Conservation (phyloP, 495 filamentous ascomycete genomes). For the Cercophora newfieldiana region DNA sequence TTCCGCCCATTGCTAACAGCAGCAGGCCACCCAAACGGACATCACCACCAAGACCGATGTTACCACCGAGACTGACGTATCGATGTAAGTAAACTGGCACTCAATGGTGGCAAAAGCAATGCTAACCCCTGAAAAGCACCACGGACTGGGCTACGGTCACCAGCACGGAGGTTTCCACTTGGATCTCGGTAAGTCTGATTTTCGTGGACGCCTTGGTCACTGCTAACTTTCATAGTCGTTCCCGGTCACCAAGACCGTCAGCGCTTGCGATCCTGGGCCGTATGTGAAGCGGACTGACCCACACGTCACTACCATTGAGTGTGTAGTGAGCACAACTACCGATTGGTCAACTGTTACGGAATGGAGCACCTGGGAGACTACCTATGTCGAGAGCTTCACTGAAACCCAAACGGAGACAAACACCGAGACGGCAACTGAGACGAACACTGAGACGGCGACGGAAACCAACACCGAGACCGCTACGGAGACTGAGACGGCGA, state of each 20-base stretch:
- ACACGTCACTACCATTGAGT: constrained; percentile 2
- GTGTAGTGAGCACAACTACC: constrained; percentile 29
- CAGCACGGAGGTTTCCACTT: constrained; percentile 18
- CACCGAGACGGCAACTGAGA: neutral
- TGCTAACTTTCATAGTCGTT: constrained; percentile 11
- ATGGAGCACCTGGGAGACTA: constrained; percentile 19
- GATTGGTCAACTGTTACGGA: constrained; percentile 27
- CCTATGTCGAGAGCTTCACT: constrained; percentile 16
- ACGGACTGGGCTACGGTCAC: constrained; percentile 22
- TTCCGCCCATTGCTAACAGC: neutral
- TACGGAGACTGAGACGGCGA: constrained; percentile 9
- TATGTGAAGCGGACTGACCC: constrained; percentile 4
- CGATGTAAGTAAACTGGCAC: neutral
- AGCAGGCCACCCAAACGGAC: constrained; percentile 1
- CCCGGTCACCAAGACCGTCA: constrained; percentile 26
- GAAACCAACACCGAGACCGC: constrained; percentile 6
- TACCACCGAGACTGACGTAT: constrained; percentile 20
- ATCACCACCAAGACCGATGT: constrained; percentile 13
- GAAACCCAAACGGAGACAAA: constrained; percentile 16
- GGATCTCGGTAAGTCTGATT: constrained; percentile 22
- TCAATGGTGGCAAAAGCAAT: neutral
- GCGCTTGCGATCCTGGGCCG: constrained; percentile 20
- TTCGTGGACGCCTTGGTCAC: neutral
- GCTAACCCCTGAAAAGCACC: constrained; percentile 3
- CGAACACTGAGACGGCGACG: constrained; percentile 11